phyloP scores from a whole-genome alignment of 805 yeast species.

The Hyphopichia homilentoma region DNA sequence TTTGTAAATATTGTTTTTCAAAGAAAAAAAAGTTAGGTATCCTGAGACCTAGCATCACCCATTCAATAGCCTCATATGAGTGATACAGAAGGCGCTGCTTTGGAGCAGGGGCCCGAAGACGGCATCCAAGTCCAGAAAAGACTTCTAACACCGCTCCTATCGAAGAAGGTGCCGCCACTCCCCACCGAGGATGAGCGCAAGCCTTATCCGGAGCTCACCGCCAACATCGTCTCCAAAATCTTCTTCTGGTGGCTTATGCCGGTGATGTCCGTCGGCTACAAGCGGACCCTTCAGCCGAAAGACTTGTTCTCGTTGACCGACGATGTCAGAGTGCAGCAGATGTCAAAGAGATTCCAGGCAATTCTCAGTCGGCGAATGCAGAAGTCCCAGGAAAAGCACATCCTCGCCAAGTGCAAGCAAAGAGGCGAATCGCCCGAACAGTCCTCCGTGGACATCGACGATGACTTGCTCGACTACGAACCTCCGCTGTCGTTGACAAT shows the following conservation, averaged over 20 bases:
- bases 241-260: slow-evolving; percentile 72
- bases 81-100: no score
- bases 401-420: slow-evolving; percentile 21
- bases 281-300: slow-evolving; percentile 61
- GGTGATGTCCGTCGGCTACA: slow-evolving; percentile 62
- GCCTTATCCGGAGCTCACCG: slow-evolving; percentile 39
- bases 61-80: no score
- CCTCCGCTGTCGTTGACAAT: slow-evolving; percentile 20
- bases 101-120: no score
- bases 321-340: slow-evolving; percentile 28
- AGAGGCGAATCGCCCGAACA: slow-evolving; percentile 22
- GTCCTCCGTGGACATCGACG: slow-evolving; percentile 16
- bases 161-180: slow-evolving; percentile 46
- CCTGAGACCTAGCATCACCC: no score
- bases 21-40: no score
- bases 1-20: no score
- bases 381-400: slow-evolving; percentile 18
- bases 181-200: slow-evolving; percentile 50
- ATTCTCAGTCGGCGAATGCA: slow-evolving; percentile 17
- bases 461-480: slow-evolving; percentile 29
- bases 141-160: slow-evolving; percentile 28
- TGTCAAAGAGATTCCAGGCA: slow-evolving; percentile 24
- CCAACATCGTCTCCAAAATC: slow-evolving; percentile 36
- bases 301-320: slow-evolving; percentile 48
- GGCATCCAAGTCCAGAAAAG: slow-evolving; percentile 29